A percentile compares a stretch with the other conserved stretches of the same genome.
phyloP scores from a whole-genome alignment of 1,284 basidiomycete species.

The Apiotrichum sp. region DNA sequence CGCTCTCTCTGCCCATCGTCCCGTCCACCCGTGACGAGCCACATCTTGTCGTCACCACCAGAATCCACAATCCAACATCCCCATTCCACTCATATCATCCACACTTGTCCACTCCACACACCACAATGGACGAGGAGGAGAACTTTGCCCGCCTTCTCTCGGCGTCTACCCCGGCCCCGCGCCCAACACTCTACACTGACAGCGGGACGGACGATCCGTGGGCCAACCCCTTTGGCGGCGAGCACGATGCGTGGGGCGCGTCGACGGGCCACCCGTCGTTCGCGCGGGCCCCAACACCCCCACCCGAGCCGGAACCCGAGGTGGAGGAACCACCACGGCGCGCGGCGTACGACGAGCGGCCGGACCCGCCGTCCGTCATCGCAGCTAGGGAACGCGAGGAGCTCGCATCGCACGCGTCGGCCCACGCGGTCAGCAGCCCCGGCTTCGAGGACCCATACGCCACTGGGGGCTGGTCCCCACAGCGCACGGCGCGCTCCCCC shows the following conservation, averaged over 20 bases:
- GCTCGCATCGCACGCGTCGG: constrained; percentile 1
- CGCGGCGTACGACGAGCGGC: constrained; percentile 4
- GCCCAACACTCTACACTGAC: constrained; percentile 24
- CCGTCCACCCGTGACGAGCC: not conserved
- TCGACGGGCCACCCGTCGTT: not conserved
- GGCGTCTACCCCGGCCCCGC: constrained; percentile 26
- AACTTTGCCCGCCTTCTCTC: constrained; percentile 39
- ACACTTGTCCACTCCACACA: not conserved
- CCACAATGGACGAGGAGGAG: constrained; percentile 41
- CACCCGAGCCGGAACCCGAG: not conserved
- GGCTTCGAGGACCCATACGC: constrained; percentile 3
- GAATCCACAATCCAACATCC: not conserved
- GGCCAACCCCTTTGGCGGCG: constrained; percentile 45
- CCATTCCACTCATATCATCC: not conserved
- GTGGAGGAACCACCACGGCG: too few relatives aligned
- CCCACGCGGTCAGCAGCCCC: not conserved
- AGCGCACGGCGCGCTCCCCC: not conserved
- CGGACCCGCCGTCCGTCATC: constrained; percentile 40
- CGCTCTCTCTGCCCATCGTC: not conserved
- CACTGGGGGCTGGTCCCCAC: not conserved
- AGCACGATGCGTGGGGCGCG: constrained; percentile 10
- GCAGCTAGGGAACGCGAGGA: constrained; percentile 34
- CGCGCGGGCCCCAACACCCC: not conserved
- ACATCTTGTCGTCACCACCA: not conserved
- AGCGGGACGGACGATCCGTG: constrained; percentile 35